phyloP scores from a whole-genome alignment of 805 yeast genomes.

The Hagleromyces aurorensis region DNA sequence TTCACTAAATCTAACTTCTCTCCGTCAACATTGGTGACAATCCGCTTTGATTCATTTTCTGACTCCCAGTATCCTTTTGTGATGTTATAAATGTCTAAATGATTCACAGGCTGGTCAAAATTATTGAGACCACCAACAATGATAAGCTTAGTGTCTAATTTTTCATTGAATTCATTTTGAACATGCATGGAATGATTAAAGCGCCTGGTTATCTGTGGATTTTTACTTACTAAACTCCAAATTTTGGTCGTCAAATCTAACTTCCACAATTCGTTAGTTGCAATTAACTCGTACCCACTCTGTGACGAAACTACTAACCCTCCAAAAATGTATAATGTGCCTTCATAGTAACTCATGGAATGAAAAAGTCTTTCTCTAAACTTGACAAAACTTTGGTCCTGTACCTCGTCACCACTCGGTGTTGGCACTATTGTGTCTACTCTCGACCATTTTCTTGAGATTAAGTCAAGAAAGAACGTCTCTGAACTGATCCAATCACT shows the following conservation, averaged over 20 bases:
- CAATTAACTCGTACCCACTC: conserved; percentile 32
- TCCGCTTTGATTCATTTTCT: conserved; percentile 8
- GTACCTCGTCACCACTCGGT: conserved; percentile 5
- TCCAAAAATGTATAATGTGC: conserved; percentile 53
- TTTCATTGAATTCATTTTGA: conserved; percentile 20
- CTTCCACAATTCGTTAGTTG: conserved; percentile 64
- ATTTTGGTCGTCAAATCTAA: conserved; percentile 43
- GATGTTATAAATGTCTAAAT: conserved; percentile 28
- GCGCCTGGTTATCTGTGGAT: conserved; percentile 34
- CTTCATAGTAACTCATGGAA: conserved; percentile 43
- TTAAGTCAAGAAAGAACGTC: conserved; percentile 49
- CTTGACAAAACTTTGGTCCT: conserved; percentile 1
- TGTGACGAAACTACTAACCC: conserved; percentile 44
- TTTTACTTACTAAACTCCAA: conserved; percentile 48
- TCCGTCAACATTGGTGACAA: conserved; percentile 19
- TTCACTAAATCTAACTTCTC: conserved; percentile 11
- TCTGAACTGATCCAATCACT: conserved; percentile 51
- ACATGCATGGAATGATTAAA: conserved; percentile 47
- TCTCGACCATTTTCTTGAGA: conserved; percentile 51
- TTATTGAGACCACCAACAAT: conserved; percentile 31
- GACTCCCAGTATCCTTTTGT: conserved; percentile 28
- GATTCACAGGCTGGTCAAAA: conserved; percentile 24
- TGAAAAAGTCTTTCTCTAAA: conserved; percentile 45
- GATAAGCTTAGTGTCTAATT: conserved; percentile 26
- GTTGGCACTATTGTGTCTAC: conserved; percentile 24